Evolutionary conservation across 2,329 filamentous ascomycete species (phyloP).

Genomic region (Nigrospora sphaerica): DNA sequence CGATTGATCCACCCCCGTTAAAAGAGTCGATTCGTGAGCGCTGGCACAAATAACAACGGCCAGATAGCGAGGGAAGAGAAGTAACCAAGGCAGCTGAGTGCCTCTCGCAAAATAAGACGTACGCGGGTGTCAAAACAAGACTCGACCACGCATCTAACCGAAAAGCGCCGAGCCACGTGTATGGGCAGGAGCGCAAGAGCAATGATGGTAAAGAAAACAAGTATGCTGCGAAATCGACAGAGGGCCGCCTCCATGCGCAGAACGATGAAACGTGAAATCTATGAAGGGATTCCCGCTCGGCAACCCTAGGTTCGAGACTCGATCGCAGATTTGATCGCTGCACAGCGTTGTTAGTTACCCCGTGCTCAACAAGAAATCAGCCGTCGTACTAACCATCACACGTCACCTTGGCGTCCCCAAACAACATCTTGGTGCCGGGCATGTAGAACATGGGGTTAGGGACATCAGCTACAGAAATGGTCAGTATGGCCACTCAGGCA

Average conservation of each 20-base stretch:
- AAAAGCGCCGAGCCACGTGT: neutral
- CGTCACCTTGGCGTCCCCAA: conserved; percentile 79
- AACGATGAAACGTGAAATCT: neutral
- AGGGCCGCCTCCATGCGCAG: too few relatives aligned
- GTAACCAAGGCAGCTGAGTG: neutral
- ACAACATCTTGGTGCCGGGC: conserved; percentile 84
- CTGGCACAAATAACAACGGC: neutral
- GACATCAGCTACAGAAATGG: conserved; percentile 58
- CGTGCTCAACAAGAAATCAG: conserved; percentile 2
- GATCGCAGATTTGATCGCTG: conserved; percentile 34
- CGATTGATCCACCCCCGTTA: neutral
- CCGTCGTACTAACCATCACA: conserved; percentile 59
- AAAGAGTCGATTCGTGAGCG: neutral
- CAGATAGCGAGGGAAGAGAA: neutral
- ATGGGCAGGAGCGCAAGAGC: neutral
- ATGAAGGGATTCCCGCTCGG: neutral
- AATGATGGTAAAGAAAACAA: neutral
- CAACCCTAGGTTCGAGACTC: conserved; percentile 20
- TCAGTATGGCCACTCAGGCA: too few relatives aligned
- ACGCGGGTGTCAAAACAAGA: neutral
- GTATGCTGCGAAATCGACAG: neutral
- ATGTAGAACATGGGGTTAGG: conserved; percentile 93
- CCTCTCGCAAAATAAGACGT: neutral
- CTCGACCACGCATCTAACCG: neutral
- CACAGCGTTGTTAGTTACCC: neutral